A percentile compares a stretch with the other conserved stretches of the same genome.
Evolutionary conservation across 1,284 basidiomycete species (phyloP).

Genomic region (Marasmius sp.): DNA sequence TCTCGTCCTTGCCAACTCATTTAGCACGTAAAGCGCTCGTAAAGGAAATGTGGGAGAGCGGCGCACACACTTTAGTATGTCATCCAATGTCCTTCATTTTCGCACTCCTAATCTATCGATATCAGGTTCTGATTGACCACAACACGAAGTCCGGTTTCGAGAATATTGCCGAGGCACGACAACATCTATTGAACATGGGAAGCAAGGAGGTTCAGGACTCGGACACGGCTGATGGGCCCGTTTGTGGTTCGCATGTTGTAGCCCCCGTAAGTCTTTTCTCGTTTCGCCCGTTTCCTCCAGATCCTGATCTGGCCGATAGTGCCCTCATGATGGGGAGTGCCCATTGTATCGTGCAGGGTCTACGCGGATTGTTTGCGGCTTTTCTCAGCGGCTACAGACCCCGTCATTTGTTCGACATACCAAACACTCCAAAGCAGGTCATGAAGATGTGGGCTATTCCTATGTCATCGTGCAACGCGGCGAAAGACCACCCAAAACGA

Average conservation of each 20-base stretch:
- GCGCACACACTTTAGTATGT: constrained; percentile 76
- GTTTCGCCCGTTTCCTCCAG: constrained; percentile 12
- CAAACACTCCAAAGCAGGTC: constrained; percentile 80
- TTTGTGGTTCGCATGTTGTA: constrained; percentile 73
- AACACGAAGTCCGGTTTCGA: constrained; percentile 79
- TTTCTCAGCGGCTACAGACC: constrained; percentile 84
- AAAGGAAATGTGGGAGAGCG: constrained; percentile 88
- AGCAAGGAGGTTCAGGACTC: constrained; percentile 53
- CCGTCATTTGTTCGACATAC: constrained; percentile 85
- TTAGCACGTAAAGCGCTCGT: constrained; percentile 68
- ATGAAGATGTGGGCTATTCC: constrained; percentile 87
- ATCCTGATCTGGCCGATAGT: constrained; percentile 45
- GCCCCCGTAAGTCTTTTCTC: constrained; percentile 63
- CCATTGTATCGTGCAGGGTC: constrained; percentile 64
- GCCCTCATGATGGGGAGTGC: constrained; percentile 89
- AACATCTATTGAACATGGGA: constrained; percentile 73
- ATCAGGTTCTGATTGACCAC: constrained; percentile 85
- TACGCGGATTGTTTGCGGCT: constrained; percentile 70
- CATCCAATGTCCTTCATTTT: neutral
- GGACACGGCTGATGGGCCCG: constrained; percentile 31
- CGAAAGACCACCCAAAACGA: constrained; percentile 49
- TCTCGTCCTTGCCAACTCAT: constrained; percentile 70
- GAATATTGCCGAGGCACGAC: constrained; percentile 80
- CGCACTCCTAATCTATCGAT: neutral
- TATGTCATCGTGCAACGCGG: constrained; percentile 91